A percentile compares a stretch with the other conserved stretches of the same genome.
Evolutionary conservation across 2,329 filamentous ascomycete species (phyloP).

Genomic region (Aspergillus candidus): DNA sequence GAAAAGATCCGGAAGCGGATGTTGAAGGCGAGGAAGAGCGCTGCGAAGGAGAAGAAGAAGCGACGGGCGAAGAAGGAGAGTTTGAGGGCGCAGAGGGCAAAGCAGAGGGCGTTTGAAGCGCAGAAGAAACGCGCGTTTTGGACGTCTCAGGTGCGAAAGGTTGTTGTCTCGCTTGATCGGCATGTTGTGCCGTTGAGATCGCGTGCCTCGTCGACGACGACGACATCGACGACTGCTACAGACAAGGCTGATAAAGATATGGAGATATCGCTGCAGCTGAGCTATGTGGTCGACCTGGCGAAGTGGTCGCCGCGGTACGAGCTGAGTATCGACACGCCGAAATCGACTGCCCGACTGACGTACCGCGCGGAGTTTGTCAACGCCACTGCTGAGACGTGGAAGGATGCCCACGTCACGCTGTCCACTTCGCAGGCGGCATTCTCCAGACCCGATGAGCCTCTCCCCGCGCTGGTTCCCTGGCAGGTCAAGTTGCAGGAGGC

Average conservation of each 20-base stretch:
- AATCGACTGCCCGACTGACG: constrained; percentile 48
- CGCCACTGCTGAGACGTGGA: constrained; percentile 59
- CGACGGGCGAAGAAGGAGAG: constrained; percentile 27
- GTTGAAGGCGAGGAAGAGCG: constrained; percentile 8
- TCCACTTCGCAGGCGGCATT: constrained; percentile 59
- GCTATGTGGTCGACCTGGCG: constrained; percentile 54
- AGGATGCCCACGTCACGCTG: constrained; percentile 53
- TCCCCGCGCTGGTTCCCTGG: constrained; percentile 54
- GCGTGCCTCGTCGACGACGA: constrained; percentile 19
- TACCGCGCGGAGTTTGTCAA: constrained; percentile 61
- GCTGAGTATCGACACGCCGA: constrained; percentile 53
- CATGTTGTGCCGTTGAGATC: constrained; percentile 6
- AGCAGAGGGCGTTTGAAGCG: constrained; percentile 27
- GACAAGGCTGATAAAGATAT: constrained; percentile 9
- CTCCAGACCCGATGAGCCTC: constrained; percentile 49
- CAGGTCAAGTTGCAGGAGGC: constrained; percentile 43
- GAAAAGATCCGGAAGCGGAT: constrained; percentile 19
- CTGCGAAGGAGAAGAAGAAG: constrained; percentile 19
- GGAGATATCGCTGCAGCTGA: constrained; percentile 42
- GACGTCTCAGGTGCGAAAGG: constrained; percentile 25
- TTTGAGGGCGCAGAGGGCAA: constrained; percentile 3
- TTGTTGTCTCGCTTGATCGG: constrained; percentile 34
- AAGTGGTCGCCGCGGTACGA: constrained; percentile 60
- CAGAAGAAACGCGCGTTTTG: too few relatives aligned
- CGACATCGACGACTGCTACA: constrained; percentile 16